These are phyloP conservation scores for Neofusicoccum ribis DNA, from an alignment of 2,329 filamentous ascomycete species.

Conservation along the genomic window DNA sequence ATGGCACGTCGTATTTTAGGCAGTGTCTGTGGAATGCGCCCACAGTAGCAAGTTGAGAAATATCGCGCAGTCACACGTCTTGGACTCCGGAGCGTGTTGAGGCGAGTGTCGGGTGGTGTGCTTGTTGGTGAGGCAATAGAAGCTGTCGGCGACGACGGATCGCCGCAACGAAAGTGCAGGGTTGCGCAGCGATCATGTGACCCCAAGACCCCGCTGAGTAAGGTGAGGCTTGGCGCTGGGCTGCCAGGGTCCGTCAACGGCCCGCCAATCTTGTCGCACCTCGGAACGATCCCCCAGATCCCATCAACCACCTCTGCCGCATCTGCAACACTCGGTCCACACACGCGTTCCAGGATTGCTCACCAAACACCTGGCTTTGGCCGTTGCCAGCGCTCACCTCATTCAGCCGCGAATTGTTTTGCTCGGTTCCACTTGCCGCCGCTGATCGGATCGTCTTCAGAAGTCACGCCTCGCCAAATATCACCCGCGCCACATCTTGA, in stretches of 20 bases:
- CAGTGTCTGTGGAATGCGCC: not conserved
- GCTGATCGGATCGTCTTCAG: not conserved
- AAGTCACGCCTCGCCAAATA: conserved; percentile 4
- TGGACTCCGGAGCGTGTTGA: not conserved
- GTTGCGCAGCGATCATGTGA: not conserved
- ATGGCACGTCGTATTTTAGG: not conserved
- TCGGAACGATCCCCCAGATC: conserved; percentile 13
- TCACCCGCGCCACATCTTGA: not conserved
- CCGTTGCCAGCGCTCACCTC: not conserved
- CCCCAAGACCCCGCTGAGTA: not conserved
- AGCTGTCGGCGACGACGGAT: not conserved
- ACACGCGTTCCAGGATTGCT: not conserved
- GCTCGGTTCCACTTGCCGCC: not conserved
- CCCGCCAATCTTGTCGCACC: conserved; percentile 16
- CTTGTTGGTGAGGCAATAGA: not conserved
- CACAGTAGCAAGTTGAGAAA: too few species aligned
- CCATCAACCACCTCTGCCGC: not conserved
- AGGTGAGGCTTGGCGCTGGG: not conserved
- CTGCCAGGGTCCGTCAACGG: not conserved
- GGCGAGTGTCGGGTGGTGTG: not conserved
- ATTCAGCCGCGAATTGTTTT: not conserved
- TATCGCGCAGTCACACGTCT: too few species aligned
- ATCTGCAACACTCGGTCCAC: not conserved
- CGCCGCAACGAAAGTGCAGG: not conserved
- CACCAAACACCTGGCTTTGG: not conserved